Conservation (phyloP, 2,329 filamentous ascomycete genomes). For the Parastagonospora nodorum region DNA sequence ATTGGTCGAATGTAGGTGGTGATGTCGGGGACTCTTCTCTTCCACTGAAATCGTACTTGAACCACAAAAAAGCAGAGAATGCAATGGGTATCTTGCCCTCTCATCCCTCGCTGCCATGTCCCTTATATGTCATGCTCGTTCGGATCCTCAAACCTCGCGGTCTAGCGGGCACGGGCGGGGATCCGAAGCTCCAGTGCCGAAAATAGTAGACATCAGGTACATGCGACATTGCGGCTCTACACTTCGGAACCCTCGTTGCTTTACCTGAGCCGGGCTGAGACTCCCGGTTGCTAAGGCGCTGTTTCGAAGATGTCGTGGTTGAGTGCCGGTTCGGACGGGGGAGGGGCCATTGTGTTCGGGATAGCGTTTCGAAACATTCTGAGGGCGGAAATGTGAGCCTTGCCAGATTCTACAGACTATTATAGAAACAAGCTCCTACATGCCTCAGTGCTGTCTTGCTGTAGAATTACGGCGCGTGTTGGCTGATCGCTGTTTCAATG, state of each 20-base stretch:
- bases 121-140: slow-evolving; percentile 15
- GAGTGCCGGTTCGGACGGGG: slow-evolving; percentile 31
- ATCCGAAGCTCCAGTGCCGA: slow-evolving; percentile 29
- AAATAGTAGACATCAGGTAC: slow-evolving; percentile 18
- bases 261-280: slow-evolving; percentile 16
- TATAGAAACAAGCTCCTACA: background rate
- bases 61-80: background rate
- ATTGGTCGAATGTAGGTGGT: slow-evolving; percentile 5
- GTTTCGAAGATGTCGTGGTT: slow-evolving; percentile 21
- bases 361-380: background rate
- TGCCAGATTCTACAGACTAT: slow-evolving; percentile 2
- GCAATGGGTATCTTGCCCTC: slow-evolving; percentile 11
- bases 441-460: background rate
- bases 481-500: background rate
- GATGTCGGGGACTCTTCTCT: background rate
- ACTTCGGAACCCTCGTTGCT: slow-evolving; percentile 17
- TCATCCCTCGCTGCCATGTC: background rate
- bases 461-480: background rate
- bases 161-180: slow-evolving; percentile 25
- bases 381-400: slow-evolving; percentile 14
- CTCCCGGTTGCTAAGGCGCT: slow-evolving; percentile 7
- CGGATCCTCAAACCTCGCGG: slow-evolving; percentile 12
- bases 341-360: slow-evolving; percentile 31
- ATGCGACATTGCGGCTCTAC: slow-evolving; percentile 30
- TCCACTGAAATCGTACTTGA: background rate